Conservation (phyloP, 2,329 filamentous ascomycete species). For the Eutypella sp. region DNA sequence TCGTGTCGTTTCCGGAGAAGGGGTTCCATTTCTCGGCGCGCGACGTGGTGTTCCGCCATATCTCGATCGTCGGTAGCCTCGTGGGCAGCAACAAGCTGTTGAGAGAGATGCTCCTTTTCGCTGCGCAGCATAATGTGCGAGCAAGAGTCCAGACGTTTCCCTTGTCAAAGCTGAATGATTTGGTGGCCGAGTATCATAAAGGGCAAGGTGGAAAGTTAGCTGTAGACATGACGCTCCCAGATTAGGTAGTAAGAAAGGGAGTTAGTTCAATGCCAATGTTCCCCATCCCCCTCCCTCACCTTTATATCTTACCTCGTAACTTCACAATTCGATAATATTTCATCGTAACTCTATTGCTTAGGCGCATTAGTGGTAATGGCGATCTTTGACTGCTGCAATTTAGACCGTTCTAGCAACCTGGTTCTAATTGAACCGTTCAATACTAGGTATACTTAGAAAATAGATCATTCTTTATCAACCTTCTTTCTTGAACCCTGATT, state of each 20-base stretch:
- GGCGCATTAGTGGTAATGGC: too few relatives aligned
- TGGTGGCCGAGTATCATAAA: constrained; percentile 39
- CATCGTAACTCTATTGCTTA: too few relatives aligned
- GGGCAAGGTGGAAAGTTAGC: constrained; percentile 40
- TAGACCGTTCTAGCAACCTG: too few relatives aligned
- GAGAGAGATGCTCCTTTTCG: constrained; percentile 34
- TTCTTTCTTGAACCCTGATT: too few relatives aligned
- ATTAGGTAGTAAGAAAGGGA: neutral
- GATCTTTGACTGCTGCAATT: too few relatives aligned
- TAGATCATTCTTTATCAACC: too few relatives aligned
- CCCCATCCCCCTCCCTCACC: too few relatives aligned
- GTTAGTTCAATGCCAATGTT: too few relatives aligned
- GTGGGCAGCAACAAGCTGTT: constrained; percentile 35
- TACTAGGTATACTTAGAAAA: too few relatives aligned
- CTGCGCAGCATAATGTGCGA: constrained; percentile 28
- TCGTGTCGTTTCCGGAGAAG: constrained; percentile 40
- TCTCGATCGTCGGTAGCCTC: constrained; percentile 35
- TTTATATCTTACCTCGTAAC: too few relatives aligned
- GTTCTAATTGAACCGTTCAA: too few relatives aligned
- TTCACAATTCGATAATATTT: too few relatives aligned
- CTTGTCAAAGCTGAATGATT: constrained; percentile 31
- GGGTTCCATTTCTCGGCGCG: constrained; percentile 37
- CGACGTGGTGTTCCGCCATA: constrained; percentile 40
- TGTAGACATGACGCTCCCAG: constrained; percentile 28
- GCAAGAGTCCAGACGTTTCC: constrained; percentile 31